Base-by-base conservation (phyloP, 805 yeast genomes). In the Debaryomyces maramus region DNA sequence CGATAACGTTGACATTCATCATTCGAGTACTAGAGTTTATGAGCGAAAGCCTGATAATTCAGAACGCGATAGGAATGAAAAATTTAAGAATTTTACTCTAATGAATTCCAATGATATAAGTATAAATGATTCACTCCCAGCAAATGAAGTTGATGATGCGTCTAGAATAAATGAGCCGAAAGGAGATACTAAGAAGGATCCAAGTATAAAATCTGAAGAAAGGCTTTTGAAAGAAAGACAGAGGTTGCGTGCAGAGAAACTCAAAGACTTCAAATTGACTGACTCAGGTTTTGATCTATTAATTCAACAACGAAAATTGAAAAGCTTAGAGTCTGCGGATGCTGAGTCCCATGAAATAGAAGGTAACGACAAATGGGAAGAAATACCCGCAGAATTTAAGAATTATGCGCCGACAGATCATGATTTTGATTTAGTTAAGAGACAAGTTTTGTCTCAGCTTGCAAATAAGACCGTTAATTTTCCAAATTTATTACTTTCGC, bases 401-500 rank as follows among this genome's bases (percentile, higher is more conserved):
- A 29, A 40, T 15, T 40, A 28, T 9, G 23, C 17, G 4, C 31
- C 32, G 4, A 20, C 29, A 8, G 11, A 21, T 6, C 41, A 40
- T 14, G 61, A 56, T 46, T 31, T 55, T 6, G 15, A 27, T 1
- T 29, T 27, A 6, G 40, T 60, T 3, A 50, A 52, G 40, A 16
- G 34, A 6, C 47, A 42, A 6, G 43, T 65, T 5, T 32, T 44
- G 16, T 29, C 51, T 1, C 67, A 65, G 40, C 40, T 64, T 10
- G 43, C 37, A 11, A 51, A 50, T 5, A 41, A 34, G 27, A 22
- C 38, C 9, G 14, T 6, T 2, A 38, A 42, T 22, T 53, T 59
- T 39, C 44, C 44, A 22, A 53, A 53, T 43, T 6, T 52, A 14
- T 34, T 46, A 14, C 39, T 46, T 18, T 43, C 58, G 1, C 26